phyloP scores from a whole-genome alignment of 2,329 filamentous ascomycete genomes.

The Fusarium brachygibbosum region DNA sequence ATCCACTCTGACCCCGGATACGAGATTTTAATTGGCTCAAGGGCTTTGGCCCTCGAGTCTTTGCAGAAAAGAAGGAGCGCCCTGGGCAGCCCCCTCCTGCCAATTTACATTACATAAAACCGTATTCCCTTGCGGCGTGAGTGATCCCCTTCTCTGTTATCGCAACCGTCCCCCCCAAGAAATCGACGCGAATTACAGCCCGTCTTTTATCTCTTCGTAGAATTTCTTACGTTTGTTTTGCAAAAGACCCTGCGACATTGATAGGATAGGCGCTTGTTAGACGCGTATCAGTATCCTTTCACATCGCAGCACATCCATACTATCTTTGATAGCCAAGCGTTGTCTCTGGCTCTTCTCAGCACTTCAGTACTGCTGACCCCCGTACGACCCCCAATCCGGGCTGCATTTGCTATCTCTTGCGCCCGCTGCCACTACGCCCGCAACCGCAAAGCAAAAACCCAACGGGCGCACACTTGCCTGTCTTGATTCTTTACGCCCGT shows the following conservation, averaged over 20 bases:
- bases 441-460: conserved; percentile 56
- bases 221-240: conserved; percentile 52
- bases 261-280: conserved; percentile 50
- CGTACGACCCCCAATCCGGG: conserved; percentile 50
- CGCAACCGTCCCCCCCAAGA: conserved; percentile 49
- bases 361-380: conserved; percentile 42
- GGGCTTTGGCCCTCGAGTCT: conserved; percentile 36
- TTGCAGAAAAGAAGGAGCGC: conserved; percentile 43
- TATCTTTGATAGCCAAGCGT: conserved; percentile 40
- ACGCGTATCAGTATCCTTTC: conserved; percentile 44
- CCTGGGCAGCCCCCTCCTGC: conserved; percentile 48
- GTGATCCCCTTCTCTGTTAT: conserved; percentile 53
- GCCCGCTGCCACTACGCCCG: conserved; percentile 55
- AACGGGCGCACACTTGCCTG: conserved; percentile 53
- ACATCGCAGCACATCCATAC: conserved; percentile 18
- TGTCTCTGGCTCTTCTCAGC: conserved; percentile 29
- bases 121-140: conserved; percentile 46
- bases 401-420: conserved; percentile 50
- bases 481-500: conserved; percentile 50
- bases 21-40: conserved; percentile 38
- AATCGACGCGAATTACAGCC: conserved; percentile 48
- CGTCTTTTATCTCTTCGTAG: conserved; percentile 52
- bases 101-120: conserved; percentile 59
- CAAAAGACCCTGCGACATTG: conserved; percentile 47
- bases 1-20: conserved; percentile 16